Base-by-base conservation (phyloP, 192 early-diverging fungal species). In the Podila minutissima region DNA sequence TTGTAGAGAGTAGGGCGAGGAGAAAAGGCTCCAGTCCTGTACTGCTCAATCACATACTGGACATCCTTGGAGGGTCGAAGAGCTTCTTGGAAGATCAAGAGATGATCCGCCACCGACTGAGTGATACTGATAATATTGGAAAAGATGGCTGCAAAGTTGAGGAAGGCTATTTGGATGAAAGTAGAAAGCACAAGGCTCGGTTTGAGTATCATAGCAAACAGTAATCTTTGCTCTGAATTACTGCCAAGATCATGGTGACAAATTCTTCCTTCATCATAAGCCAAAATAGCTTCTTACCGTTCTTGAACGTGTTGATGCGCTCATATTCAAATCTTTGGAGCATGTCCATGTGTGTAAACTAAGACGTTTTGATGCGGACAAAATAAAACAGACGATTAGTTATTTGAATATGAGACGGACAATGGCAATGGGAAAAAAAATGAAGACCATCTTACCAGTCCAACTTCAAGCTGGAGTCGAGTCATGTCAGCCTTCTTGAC, bases 41-140 rank as follows among this genome's bases (percentile, higher is more conserved):
- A 93, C 64, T 92, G 89, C 55, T 94, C 91, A 50, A 94, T 92
- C 49, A 90, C 88, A 82, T 88, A 93, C 64, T 93, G 91, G 48
- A 94, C 89, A 69, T 94, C 93, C 63, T 92, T 88, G 57, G 89
- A 84, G n/a, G 93, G 92, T 75, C 90, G 89, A n/a, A 94, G 76
- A 22, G 92, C 91, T 82, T 94, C 91, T 65, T 88, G 88, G 77
- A 83, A 86, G 37, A 88, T 74, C 12, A 87, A 41, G 35, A 91
- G 64, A 53, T 86, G 77, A 28, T 93, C 92, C 31, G 90, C 89
- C 3, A 90, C 89, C 20, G 88, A 83, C 71, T 92, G 85, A 6
- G 89, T 73, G 26, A 77, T 74, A 2, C 86, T 84, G 32, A 88
- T 71, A 5, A 82, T 71, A 50, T 79, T 86, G n/a, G 86, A 85